These are phyloP conservation scores for Termitomyces sp. DNA, from an alignment of 768 basidiomycete species.

Conservation along the genomic window DNA sequence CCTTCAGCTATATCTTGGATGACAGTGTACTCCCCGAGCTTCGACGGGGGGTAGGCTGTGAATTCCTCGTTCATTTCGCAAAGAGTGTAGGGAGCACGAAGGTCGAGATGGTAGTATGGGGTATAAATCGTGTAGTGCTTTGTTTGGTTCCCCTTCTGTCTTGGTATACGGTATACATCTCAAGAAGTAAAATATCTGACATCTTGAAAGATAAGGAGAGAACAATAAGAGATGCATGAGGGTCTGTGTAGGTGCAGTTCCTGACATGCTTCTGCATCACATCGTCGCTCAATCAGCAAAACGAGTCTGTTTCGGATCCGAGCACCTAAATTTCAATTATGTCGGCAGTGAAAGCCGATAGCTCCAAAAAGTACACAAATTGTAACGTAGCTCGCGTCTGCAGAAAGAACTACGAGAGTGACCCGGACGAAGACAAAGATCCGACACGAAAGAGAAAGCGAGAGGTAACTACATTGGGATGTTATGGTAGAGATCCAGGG, in stretches of 20 bases:
- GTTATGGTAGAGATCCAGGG: too few species aligned
- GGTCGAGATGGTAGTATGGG: constrained; percentile 23
- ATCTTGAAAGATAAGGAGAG: neutral
- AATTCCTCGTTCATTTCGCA: constrained; percentile 28
- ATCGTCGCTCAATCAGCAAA: constrained; percentile 1
- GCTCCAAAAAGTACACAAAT: constrained; percentile 3
- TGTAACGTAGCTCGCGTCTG: neutral
- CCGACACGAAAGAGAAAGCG: neutral
- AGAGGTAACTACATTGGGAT: neutral
- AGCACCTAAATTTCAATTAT: constrained; percentile 6
- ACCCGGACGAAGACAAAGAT: neutral
- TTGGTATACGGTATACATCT: constrained; percentile 1
- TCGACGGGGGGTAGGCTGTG: constrained; percentile 49
- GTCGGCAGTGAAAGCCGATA: constrained; percentile 8
- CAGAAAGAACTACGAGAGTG: neutral
- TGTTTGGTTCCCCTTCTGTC: constrained; percentile 14
- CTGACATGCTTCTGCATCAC: neutral
- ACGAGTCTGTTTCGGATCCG: constrained; percentile 5
- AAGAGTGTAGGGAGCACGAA: constrained; percentile 15
- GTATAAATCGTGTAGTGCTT: constrained; percentile 20
- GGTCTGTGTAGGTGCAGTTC: neutral
- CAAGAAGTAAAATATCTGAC: neutral
- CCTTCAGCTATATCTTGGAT: constrained; percentile 90
- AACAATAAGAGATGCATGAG: neutral
- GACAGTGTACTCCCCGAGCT: constrained; percentile 89